A percentile compares a stretch with the other conserved stretches of the same genome.
These are phyloP conservation scores for Symmetrospora coprosmae DNA, from an alignment of 768 basidiomycete species.

Conservation along the genomic window DNA sequence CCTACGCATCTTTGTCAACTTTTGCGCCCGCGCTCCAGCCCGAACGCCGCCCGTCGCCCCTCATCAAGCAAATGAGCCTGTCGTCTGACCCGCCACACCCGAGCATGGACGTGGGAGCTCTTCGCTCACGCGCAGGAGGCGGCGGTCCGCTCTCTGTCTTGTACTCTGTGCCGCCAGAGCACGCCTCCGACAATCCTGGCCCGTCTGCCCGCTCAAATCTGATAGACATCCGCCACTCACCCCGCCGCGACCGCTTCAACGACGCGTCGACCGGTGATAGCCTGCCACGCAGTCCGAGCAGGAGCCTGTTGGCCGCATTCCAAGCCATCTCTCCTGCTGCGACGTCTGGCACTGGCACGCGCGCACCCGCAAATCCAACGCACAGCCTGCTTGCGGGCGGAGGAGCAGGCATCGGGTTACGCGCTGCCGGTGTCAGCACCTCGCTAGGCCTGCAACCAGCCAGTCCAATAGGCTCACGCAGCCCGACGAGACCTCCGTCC, in stretches of 20 bases:
- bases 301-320: constrained; percentile 9
- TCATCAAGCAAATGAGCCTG: not conserved
- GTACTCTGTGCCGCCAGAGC: not conserved
- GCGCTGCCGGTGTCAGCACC: no score
- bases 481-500: no score
- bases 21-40: not conserved
- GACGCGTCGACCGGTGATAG: not conserved
- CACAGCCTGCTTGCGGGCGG: no score
- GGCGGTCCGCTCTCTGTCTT: not conserved
- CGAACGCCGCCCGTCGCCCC: not conserved
- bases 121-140: not conserved
- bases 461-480: no score
- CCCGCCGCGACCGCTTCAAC: not conserved
- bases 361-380: no score
- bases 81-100: not conserved
- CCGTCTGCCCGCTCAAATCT: not conserved
- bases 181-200: not conserved
- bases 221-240: not conserved
- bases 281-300: not conserved
- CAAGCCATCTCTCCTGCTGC: constrained; percentile 15
- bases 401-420: no score
- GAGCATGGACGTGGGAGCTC: not conserved
- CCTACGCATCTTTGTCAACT: not conserved
- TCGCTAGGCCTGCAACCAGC: no score
- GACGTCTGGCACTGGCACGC: no score